Evolutionary conservation across 2,329 filamentous ascomycete species (phyloP), one percentile per base, ranked within the genome.

Genomic region (Domatiomyces globalis): DNA sequence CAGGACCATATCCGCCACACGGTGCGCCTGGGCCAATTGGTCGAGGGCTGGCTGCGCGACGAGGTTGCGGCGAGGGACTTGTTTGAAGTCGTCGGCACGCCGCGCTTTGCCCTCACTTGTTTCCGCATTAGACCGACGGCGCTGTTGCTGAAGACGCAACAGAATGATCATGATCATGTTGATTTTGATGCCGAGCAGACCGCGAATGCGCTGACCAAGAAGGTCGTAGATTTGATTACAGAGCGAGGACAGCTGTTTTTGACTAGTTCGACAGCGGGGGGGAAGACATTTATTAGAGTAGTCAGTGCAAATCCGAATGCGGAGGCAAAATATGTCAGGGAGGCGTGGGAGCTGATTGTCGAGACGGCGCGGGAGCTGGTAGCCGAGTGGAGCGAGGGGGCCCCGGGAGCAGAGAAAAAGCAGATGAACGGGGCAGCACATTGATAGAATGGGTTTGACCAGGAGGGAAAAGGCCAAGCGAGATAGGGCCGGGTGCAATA

Each of bases 81-180:
- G 15, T 94, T 95, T 58, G 76, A 78, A 58, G 76, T 95, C 17
- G 71, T 94, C 18, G 81, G 85, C 0, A 77, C 77, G 2, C 86
- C 90, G 0, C 74, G 74, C 0, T 95, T 94, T 62, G 86, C 81
- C 1, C 74, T 96, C 49, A 85, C 86, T 0, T 87, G 89, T 1
- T 80, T 95, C 58, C 77, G 80, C 1, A 69, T 89, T 15, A 76
- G 74, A 46, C 74, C 73, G 2, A 67, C 62, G 1, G 53, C 58
- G 19, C 33, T 56, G 17, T 46, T 49, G 27, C n/a, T 42, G 17
- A 43, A 29, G 5, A 44, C 2, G 27, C 20, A 25, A 10, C 19
- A 12, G 20, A 48, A 48, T 17, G 46, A 17, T 5, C 8, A 33
- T 19, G 29, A 12, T n/a, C 7, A 36, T 36, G 29, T 48, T 25